These are phyloP conservation scores for Xylaria arbuscula DNA, from an alignment of 2,329 filamentous ascomycete genomes.

Conservation along the genomic window DNA sequence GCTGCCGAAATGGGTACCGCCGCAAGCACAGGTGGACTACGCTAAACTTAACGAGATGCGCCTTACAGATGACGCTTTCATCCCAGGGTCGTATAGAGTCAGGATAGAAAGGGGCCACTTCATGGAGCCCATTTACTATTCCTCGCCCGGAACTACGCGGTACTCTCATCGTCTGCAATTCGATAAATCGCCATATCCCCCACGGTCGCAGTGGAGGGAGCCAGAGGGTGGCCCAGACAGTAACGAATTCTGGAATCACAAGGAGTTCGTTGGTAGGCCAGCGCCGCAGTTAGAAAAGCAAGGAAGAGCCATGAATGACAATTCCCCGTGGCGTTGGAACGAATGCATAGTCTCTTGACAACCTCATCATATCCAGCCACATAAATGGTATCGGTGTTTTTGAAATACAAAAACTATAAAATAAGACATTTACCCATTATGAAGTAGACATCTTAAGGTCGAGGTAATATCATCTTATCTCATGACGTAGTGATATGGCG, in stretches of 20 bases:
- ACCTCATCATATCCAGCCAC: neutral
- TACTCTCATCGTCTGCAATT: neutral
- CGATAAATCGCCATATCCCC: constrained; percentile 1
- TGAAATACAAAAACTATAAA: too few relatives aligned
- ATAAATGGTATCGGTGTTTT: too few relatives aligned
- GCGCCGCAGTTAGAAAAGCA: neutral
- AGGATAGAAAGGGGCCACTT: neutral
- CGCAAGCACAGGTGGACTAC: neutral
- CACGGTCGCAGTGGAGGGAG: neutral
- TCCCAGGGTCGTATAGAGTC: neutral
- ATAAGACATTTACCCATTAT: too few relatives aligned
- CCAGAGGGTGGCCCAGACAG: neutral
- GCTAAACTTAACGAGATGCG: neutral
- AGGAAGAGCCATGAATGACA: constrained; percentile 6
- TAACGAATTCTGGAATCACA: constrained; percentile 5
- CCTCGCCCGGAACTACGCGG: neutral
- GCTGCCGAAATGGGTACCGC: neutral
- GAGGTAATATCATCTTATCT: too few relatives aligned
- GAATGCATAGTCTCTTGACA: neutral
- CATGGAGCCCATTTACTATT: neutral
- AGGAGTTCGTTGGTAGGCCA: neutral
- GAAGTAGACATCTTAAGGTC: too few relatives aligned
- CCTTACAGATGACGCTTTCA: neutral
- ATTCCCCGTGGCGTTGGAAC: neutral
- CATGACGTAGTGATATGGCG: too few relatives aligned